These are phyloP conservation scores for Ricinus communis DNA, from an alignment of 345 rosid genomes.

Conservation along the genomic window DNA sequence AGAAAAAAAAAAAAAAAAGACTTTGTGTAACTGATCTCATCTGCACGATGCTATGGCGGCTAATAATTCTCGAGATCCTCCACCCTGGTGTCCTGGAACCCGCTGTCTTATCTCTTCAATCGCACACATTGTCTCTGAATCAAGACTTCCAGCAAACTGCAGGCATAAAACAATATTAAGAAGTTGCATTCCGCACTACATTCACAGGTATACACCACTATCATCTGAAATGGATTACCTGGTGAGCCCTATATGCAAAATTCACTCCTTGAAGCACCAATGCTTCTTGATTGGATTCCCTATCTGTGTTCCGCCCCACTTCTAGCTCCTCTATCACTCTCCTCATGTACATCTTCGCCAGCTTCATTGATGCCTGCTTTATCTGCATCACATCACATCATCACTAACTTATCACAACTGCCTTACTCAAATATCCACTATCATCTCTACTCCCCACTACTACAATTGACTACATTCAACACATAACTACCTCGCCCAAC, in stretches of 20 bases:
- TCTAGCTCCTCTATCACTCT: constrained; percentile 77
- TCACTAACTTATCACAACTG: neutral
- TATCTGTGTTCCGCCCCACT: constrained; percentile 47
- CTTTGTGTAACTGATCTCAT: constrained; percentile 2
- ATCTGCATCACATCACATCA: constrained; percentile 50
- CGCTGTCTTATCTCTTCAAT: constrained; percentile 78
- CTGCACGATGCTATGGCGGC: constrained; percentile 53
- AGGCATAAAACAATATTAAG: neutral
- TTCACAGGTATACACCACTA: neutral
- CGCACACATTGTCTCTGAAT: constrained; percentile 78
- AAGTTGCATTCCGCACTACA: neutral
- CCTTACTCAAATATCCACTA: too few relatives aligned
- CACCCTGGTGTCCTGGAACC: constrained; percentile 46
- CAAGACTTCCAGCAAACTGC: constrained; percentile 89
- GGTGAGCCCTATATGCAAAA: constrained; percentile 76
- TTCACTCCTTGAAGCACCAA: constrained; percentile 78
- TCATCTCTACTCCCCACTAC: too few relatives aligned
- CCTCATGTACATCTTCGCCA: constrained; percentile 73
- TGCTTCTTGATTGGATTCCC: constrained; percentile 69
- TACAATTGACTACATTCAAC: neutral
- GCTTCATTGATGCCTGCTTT: constrained; percentile 64
- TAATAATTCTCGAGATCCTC: constrained; percentile 43
- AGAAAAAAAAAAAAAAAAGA: neutral
- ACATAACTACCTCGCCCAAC: neutral
- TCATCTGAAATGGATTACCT: constrained; percentile 42